Conservation (phyloP, 495 filamentous ascomycete genomes). For the Xylaria intraflava region DNA sequence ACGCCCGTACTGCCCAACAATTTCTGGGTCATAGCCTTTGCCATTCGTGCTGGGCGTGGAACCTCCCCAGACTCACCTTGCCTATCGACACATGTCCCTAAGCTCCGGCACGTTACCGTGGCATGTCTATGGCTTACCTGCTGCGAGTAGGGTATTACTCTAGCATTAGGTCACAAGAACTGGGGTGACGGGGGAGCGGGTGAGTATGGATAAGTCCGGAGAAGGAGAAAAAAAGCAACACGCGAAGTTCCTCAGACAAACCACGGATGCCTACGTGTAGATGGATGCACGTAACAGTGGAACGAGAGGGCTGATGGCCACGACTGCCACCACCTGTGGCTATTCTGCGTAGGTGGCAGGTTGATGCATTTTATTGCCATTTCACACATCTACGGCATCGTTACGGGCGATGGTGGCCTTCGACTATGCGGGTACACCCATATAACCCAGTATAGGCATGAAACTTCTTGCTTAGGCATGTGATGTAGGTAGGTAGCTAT, state of each 20-base stretch:
- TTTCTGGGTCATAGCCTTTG: too few relatives aligned
- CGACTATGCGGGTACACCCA: conserved; percentile 3
- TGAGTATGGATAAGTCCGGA: conserved; percentile 6
- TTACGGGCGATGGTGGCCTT: background rate
- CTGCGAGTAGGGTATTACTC: background rate
- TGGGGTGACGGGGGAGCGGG: background rate
- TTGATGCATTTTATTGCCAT: background rate
- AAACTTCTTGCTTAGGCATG: too few relatives aligned
- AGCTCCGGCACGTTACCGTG: background rate
- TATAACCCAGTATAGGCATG: too few relatives aligned
- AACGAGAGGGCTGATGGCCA: conserved; percentile 10
- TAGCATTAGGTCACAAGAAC: conserved; percentile 10
- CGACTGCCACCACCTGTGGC: conserved; percentile 7
- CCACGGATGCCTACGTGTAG: conserved; percentile 14
- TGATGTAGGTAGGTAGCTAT: too few relatives aligned
- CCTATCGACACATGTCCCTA: background rate
- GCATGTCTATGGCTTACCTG: background rate
- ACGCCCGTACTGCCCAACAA: background rate
- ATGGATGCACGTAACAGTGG: conserved; percentile 12
- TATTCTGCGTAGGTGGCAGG: conserved; percentile 9
- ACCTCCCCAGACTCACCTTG: background rate
- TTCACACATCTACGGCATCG: background rate
- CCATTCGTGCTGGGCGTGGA: background rate
- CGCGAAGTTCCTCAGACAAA: conserved; percentile 8
- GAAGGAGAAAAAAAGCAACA: conserved; percentile 15